Percentiles rank a stretch among this genome's conserved stretches.
Evolutionary conservation across 768 basidiomycete genomes (phyloP).

Genomic region (Auriculariales sp.): DNA sequence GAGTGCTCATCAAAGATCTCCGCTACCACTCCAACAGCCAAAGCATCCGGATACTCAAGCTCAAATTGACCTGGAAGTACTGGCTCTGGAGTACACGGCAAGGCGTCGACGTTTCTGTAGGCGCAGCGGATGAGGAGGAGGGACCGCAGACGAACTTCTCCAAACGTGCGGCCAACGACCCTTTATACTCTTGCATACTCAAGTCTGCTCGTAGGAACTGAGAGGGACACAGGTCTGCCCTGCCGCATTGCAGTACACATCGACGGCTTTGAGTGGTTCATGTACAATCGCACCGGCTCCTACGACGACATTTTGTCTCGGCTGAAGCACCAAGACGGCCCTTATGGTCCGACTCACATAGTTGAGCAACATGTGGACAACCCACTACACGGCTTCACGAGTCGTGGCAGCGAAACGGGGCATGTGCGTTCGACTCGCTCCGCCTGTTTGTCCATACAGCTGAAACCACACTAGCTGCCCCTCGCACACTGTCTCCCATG

Average conservation of each 20-base stretch:
- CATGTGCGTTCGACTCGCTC: not conserved
- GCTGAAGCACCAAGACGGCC: slow-evolving; percentile 33
- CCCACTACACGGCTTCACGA: not conserved
- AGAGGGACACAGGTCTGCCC: slow-evolving; percentile 26
- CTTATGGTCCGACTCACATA: too few relatives aligned
- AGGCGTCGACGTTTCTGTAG: slow-evolving; percentile 49
- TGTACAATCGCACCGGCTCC: slow-evolving; percentile 81
- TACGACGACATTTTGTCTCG: slow-evolving; percentile 78
- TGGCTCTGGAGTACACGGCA: slow-evolving; percentile 75
- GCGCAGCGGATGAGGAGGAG: slow-evolving; percentile 33
- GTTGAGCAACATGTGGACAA: not conserved
- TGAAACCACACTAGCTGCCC: too few relatives aligned
- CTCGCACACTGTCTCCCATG: too few relatives aligned
- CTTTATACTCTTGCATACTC: slow-evolving; percentile 2
- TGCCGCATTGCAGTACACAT: slow-evolving; percentile 72
- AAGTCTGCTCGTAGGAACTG: slow-evolving; percentile 2
- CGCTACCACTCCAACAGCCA: slow-evolving; percentile 88
- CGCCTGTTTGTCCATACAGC: not conserved
- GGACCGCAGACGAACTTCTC: slow-evolving; percentile 19
- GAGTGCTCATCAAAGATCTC: slow-evolving; percentile 79
- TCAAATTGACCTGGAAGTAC: slow-evolving; percentile 83
- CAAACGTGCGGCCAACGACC: not conserved
- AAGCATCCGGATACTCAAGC: slow-evolving; percentile 70
- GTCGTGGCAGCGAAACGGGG: not conserved
- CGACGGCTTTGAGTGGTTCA: slow-evolving; percentile 83